phyloP scores from a whole-genome alignment of 2,329 filamentous ascomycete species.

The Rosellinia necatrix region DNA sequence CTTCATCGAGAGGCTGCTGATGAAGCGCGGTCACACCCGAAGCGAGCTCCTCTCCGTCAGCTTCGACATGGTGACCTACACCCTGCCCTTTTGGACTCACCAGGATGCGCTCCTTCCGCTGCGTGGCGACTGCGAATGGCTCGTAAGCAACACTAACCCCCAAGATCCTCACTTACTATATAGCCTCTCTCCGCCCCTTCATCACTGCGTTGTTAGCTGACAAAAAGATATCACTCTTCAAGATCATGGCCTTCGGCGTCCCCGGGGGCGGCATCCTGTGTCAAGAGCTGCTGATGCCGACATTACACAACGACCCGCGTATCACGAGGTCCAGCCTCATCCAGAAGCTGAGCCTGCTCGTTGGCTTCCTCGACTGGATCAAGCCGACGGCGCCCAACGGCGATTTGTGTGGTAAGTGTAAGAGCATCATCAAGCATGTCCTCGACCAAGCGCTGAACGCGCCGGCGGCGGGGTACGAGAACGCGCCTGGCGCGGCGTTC shows the following conservation, averaged over 20 bases:
- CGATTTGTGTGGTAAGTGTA: slow-evolving; percentile 52
- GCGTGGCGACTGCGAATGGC: slow-evolving; percentile 54
- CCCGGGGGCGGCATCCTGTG: slow-evolving; percentile 56
- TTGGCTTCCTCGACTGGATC: slow-evolving; percentile 58
- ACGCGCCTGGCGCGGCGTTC: slow-evolving; percentile 27
- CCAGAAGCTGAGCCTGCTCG: slow-evolving; percentile 56
- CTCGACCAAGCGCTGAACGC: slow-evolving; percentile 55
- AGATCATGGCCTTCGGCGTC: slow-evolving; percentile 56
- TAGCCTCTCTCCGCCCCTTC: background rate
- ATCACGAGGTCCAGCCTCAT: slow-evolving; percentile 54
- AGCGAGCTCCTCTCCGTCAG: slow-evolving; percentile 50
- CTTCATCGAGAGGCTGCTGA: slow-evolving; percentile 60
- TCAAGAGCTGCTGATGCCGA: slow-evolving; percentile 53
- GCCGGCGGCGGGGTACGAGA: slow-evolving; percentile 27
- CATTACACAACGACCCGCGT: slow-evolving; percentile 40
- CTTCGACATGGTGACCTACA: slow-evolving; percentile 47
- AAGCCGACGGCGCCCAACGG: slow-evolving; percentile 53
- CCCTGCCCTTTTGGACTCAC: slow-evolving; percentile 55
- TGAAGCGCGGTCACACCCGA: slow-evolving; percentile 48
- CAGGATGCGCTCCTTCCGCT: slow-evolving; percentile 50
- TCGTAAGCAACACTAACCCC: slow-evolving; percentile 42
- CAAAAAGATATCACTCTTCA: no score
- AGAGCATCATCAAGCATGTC: slow-evolving; percentile 54
- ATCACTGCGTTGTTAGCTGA: background rate
- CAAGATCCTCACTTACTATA: background rate